These are phyloP conservation scores for Massarina eburnea DNA, from an alignment of 2,329 filamentous ascomycete species.

Conservation along the genomic window DNA sequence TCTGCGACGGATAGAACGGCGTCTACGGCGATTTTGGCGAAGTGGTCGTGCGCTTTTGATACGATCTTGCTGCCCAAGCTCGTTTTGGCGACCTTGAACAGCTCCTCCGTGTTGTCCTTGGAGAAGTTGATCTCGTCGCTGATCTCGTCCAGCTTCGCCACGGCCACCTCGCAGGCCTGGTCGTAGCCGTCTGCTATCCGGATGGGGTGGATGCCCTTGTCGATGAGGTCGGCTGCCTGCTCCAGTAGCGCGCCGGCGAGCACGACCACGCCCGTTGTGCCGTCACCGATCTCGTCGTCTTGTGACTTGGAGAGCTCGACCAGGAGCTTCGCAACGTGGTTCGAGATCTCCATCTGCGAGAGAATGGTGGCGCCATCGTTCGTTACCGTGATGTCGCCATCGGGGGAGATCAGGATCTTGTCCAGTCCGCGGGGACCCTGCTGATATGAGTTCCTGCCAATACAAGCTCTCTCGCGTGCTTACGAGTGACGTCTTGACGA, in stretches of 20 bases:
- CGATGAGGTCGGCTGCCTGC: conserved; percentile 95
- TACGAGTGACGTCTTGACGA: conserved; percentile 92
- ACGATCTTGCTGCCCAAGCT: conserved; percentile 98
- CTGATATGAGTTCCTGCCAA: neutral
- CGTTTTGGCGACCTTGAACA: conserved; percentile 93
- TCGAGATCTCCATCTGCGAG: conserved; percentile 96
- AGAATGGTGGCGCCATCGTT: conserved; percentile 98
- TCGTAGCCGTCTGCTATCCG: conserved; percentile 98
- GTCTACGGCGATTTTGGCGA: conserved; percentile 95
- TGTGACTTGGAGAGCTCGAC: conserved; percentile 98
- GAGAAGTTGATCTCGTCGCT: conserved; percentile 88
- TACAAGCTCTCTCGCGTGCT: conserved; percentile 11
- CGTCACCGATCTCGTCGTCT: conserved; percentile 98
- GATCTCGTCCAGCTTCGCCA: conserved; percentile 88
- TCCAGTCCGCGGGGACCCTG: conserved; percentile 90
- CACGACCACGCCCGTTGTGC: conserved; percentile 96
- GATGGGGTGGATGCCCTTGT: conserved; percentile 99
- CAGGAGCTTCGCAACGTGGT: conserved; percentile 95
- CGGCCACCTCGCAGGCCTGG: conserved; percentile 93
- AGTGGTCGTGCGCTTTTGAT: conserved; percentile 97
- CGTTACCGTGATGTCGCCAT: conserved; percentile 98
- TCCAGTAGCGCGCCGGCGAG: conserved; percentile 92
- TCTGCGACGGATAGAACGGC: conserved; percentile 96
- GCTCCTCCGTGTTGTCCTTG: conserved; percentile 76
- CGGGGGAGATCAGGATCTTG: conserved; percentile 98